Base-by-base conservation (phyloP, 768 basidiomycete genomes). In the Collybia sordida region DNA sequence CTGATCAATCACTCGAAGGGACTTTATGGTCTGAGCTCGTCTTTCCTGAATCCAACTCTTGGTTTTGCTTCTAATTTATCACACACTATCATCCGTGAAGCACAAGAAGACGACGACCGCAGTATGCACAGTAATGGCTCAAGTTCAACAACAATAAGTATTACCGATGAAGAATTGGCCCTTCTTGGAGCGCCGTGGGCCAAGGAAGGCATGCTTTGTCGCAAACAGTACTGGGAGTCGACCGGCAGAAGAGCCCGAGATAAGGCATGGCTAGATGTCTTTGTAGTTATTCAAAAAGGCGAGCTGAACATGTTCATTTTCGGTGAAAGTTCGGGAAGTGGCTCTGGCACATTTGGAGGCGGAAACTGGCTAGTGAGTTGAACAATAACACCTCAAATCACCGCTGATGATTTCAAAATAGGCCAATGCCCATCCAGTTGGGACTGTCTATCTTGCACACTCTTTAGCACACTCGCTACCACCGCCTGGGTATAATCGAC, bases 171-270 rank as follows among this genome's bases (percentile, higher is more conserved):
- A 67, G 93, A 97, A 69, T 77, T 99, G 11, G 96, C 96, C 1
- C 73, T 98, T 31, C 83, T 97, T 14, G 97, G 97, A 14, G 86
- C 97, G 4, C 97, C 97, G 0, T 99, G 96, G 96, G 97, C 97
- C 0, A 99, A 99, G 68, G 97, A 99, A 67, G 97, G 97, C 11
- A 90, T 96, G 77, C 81, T 99, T 7, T 88, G 87, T 57, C 86
- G 95, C 19, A 98, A 98, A 64, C 90, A 93, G 54, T 98, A 95
- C 64, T 94, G 90, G 86, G 96, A 98, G 59, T 78, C 81, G 2
- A 74, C 80, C 0, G 86, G 88, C 12, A 93, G 90, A 64, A 76
- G 94, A 22, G 86, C 92, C 6, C 94, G 80, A 72, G 88, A 91
- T 62, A 96, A 94, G 67, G 72, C 78, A 9, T 99, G 97, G 97